A percentile compares a stretch with the other conserved stretches of the same genome.
Conservation (phyloP, 768 basidiomycete genomes). For the Termitomyces sp. region DNA sequence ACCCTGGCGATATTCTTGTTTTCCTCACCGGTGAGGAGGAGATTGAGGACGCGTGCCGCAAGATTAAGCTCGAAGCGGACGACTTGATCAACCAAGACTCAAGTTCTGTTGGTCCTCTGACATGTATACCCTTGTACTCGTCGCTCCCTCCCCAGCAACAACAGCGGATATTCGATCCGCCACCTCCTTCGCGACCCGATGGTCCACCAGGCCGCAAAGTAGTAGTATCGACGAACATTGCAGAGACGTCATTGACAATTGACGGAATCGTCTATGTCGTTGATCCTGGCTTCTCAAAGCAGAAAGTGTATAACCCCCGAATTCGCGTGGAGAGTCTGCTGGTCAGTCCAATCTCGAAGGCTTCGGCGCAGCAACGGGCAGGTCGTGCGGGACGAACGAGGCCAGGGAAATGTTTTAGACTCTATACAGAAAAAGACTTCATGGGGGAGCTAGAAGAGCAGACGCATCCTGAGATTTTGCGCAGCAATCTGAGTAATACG, state of each 20-base stretch:
- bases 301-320: slow-evolving; percentile 97
- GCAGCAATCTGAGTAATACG: slow-evolving; percentile 91
- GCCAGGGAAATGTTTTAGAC: slow-evolving; percentile 94
- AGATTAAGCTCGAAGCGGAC: slow-evolving; percentile 90
- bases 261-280: slow-evolving; percentile 99
- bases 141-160: slow-evolving; percentile 93
- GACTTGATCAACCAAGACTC: slow-evolving; percentile 71
- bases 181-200: slow-evolving; percentile 61
- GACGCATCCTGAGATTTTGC: slow-evolving; percentile 93
- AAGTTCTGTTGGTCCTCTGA: slow-evolving; percentile 76
- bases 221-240: slow-evolving; percentile 95
- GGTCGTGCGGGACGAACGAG: slow-evolving; percentile 95
- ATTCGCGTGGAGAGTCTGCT: slow-evolving; percentile 93
- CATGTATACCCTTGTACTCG: slow-evolving; percentile 93
- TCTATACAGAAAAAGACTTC: slow-evolving; percentile 98
- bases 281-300: slow-evolving; percentile 96
- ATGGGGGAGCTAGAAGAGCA: slow-evolving; percentile 96
- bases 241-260: slow-evolving; percentile 96
- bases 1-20: slow-evolving; percentile 86
- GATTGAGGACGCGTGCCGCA: slow-evolving; percentile 94
- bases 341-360: slow-evolving; percentile 95
- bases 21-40: slow-evolving; percentile 99
- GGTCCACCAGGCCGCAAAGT: slow-evolving; percentile 91
- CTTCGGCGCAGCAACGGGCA: slow-evolving; percentile 92
- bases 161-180: slow-evolving; percentile 92